Conservation (phyloP, 768 basidiomycete species). For the Termitomyces sp. region DNA sequence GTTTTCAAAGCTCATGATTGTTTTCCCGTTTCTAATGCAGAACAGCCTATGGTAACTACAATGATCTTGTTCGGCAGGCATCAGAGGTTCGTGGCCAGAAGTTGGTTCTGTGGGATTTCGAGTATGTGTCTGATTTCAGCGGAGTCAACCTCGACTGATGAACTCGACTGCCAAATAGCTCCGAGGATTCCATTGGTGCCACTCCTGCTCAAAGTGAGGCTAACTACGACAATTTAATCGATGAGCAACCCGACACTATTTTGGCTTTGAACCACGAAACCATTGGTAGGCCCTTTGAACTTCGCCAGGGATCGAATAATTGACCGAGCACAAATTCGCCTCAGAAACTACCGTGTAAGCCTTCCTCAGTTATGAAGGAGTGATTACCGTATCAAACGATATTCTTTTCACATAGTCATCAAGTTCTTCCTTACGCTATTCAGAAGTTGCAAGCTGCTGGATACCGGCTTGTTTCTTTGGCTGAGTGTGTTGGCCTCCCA, state of each 20-base stretch:
- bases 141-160: neutral
- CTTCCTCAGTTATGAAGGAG: neutral
- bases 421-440: slow-evolving; percentile 36
- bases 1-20: neutral
- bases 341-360: slow-evolving; percentile 36
- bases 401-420: slow-evolving; percentile 19
- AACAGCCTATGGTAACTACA: slow-evolving; percentile 42
- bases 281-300: slow-evolving; percentile 20
- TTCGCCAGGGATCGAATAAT: neutral
- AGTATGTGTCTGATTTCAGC: slow-evolving; percentile 6
- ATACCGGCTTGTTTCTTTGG: slow-evolving; percentile 37
- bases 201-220: slow-evolving; percentile 27
- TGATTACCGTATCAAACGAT: neutral
- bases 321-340: neutral
- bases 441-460: slow-evolving; percentile 30
- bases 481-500: slow-evolving; percentile 34
- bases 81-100: slow-evolving; percentile 31
- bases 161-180: slow-evolving; percentile 19
- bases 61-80: slow-evolving; percentile 40
- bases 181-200: slow-evolving; percentile 34
- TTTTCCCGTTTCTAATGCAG: neutral
- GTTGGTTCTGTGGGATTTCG: slow-evolving; percentile 33
- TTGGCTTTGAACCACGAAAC: slow-evolving; percentile 42
- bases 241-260: slow-evolving; percentile 28
- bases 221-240: slow-evolving; percentile 24